Evolutionary conservation across 2,329 filamentous ascomycete species (phyloP), one percentile per base, ranked within the genome.

Genomic region (Fusarium fracticaudum): DNA sequence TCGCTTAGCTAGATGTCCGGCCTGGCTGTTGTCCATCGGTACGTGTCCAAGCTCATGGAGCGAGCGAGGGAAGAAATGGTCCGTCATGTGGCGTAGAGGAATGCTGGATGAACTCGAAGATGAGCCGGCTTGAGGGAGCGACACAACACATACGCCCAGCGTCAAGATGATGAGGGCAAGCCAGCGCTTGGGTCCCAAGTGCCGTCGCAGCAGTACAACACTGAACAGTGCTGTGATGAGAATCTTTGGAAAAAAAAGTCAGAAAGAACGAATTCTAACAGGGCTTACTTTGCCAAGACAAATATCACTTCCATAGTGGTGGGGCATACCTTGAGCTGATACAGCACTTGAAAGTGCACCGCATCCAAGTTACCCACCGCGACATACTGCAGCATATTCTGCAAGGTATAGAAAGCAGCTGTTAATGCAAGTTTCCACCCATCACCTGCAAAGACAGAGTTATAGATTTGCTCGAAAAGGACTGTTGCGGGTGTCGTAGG

Each of bases 381-480:
- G 60, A 97, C 89, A 79, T 98, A 99, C 81, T 98, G 94, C 61
- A 98, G 85, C n/a, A 93, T 93, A 80, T 98, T 98, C 79, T 98
- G 94, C 35, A 98, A 81, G 0, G 96, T 98, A 81, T 98, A 98
- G 4, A 98, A 87, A 9, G 91, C 88, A 8, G 96, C 96, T 0
- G 96, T 96, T 47, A 98, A 91, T 14, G 94, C 94, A 73, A 99
- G 85, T 83, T 98, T 98, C 96, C 96, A 98, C 76, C 95, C 95
- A 80, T 98, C 96, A 15, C 93, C 92, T 1, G 93, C 92, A 80
- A 98, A 97, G 22, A 98, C 93, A 37, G 91, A 90, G 77, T 90
- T 91, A 79, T 92, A 93, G 31, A 98, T 90, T 79, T 94, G 92
- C 78, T 91, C 89, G 79, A 97, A 94, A 24, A 98, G 87, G 4